Evolutionary conservation across 1,284 basidiomycete genomes (phyloP).

Genomic region (Tausonia pullulans): DNA sequence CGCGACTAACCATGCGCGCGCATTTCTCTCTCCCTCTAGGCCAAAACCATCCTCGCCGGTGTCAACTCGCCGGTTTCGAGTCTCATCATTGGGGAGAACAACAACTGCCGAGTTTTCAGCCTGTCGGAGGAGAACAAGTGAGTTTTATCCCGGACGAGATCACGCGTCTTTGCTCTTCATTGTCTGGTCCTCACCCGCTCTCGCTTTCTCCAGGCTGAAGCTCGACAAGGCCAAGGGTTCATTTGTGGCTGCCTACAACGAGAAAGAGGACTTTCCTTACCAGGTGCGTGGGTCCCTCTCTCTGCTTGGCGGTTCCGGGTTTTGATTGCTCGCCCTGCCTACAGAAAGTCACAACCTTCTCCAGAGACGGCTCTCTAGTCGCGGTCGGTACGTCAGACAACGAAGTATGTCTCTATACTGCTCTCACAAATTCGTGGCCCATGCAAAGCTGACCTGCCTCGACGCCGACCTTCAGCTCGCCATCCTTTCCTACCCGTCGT

Average conservation of each 20-base stretch:
- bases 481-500: constrained; percentile 54
- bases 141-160: not conserved
- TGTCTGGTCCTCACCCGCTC: not conserved
- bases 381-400: constrained; percentile 53
- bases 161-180: not conserved
- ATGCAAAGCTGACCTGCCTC: not conserved
- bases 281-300: constrained; percentile 46
- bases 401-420: constrained; percentile 30
- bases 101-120: constrained; percentile 65
- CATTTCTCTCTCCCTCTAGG: constrained; percentile 28
- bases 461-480: constrained; percentile 35
- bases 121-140: constrained; percentile 48
- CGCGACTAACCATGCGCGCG: not conserved
- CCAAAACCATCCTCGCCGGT: constrained; percentile 57
- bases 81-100: constrained; percentile 55
- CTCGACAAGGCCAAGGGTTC: constrained; percentile 49
- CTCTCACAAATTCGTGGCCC: not conserved
- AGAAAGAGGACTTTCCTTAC: constrained; percentile 71
- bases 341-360: constrained; percentile 67
- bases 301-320: not conserved
- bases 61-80: constrained; percentile 63
- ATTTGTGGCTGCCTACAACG: constrained; percentile 37
- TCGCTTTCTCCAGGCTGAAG: constrained; percentile 40
- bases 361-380: constrained; percentile 49
- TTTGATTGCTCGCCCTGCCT: constrained; percentile 16